phyloP scores from a whole-genome alignment of 345 rosid species.

The Pugionium dolabratum region DNA sequence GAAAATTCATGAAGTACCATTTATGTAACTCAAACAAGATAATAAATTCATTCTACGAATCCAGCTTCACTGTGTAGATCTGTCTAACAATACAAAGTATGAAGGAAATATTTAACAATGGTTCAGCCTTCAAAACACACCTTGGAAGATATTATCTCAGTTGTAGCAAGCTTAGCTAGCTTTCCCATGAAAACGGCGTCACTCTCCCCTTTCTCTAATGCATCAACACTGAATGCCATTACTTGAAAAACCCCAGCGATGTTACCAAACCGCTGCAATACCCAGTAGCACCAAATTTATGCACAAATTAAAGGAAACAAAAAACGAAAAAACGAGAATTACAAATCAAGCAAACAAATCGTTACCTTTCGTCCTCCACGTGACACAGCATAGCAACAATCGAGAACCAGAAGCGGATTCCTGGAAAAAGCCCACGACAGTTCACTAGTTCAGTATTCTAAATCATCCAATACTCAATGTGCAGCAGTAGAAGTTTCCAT shows the following conservation, averaged over 20 bases:
- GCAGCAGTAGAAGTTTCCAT: not conserved
- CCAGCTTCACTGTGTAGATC: constrained; percentile 17
- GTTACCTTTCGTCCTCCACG: constrained; percentile 89
- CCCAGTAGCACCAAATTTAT: constrained; percentile 4
- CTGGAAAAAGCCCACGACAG: constrained; percentile 43
- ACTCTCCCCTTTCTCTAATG: constrained; percentile 57
- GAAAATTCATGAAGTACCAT: not conserved
- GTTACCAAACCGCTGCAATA: constrained; percentile 76
- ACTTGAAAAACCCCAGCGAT: constrained; percentile 96
- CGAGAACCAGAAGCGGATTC: constrained; percentile 93
- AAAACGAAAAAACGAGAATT: not conserved
- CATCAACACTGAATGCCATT: constrained; percentile 76
- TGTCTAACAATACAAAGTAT: constrained; percentile 9
- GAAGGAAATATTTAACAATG: constrained; percentile 2
- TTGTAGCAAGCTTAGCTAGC: constrained; percentile 90
- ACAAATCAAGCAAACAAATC: constrained; percentile 4
- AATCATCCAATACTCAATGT: not conserved
- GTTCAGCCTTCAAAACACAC: constrained; percentile 39
- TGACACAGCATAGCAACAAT: constrained; percentile 80
- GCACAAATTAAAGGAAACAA: constrained; percentile 1
- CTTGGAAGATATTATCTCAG: constrained; percentile 95
- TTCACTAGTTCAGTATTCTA: not conserved
- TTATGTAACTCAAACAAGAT: constrained; percentile 2
- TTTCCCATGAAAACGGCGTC: constrained; percentile 76
- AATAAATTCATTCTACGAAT: not conserved